These are phyloP conservation scores for Theileria equi DNA, from an alignment of 169 alveolate genomes.

Conservation along the genomic window DNA sequence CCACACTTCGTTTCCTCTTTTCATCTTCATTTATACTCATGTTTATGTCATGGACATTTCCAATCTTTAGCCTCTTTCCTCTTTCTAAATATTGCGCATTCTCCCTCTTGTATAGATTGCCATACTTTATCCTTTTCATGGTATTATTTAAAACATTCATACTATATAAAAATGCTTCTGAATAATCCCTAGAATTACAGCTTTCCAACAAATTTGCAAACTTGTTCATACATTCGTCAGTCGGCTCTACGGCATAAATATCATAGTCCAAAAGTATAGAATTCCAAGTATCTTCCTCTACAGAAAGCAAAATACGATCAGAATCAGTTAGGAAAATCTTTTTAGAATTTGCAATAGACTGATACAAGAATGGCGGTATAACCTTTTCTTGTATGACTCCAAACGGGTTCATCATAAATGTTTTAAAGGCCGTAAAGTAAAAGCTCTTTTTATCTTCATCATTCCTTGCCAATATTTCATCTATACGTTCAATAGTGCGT, in stretches of 20 bases:
- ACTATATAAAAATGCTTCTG: no score
- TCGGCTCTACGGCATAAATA: neutral
- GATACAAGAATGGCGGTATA: slow-evolving; percentile 29
- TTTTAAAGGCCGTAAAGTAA: neutral
- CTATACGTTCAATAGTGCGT: neutral
- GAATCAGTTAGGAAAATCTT: neutral
- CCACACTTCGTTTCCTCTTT: neutral
- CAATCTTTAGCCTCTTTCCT: no score
- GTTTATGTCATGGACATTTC: no score
- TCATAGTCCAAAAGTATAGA: slow-evolving; percentile 11
- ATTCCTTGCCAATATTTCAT: slow-evolving; percentile 12
- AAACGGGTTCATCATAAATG: slow-evolving; percentile 2
- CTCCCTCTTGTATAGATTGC: no score
- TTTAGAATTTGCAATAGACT: neutral
- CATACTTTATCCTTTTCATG: no score
- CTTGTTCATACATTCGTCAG: slow-evolving; percentile 13
- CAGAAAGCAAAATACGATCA: neutral
- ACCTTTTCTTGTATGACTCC: slow-evolving; percentile 11
- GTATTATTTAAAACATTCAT: no score
- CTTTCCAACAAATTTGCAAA: no score
- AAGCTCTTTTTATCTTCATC: slow-evolving; percentile 13
- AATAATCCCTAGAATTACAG: no score
- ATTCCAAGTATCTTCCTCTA: slow-evolving; percentile 9
- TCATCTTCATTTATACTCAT: neutral
- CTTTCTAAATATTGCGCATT: no score